Conservation (phyloP, 805 yeast genomes). For the Wickerhamomyces mucosus region DNA sequence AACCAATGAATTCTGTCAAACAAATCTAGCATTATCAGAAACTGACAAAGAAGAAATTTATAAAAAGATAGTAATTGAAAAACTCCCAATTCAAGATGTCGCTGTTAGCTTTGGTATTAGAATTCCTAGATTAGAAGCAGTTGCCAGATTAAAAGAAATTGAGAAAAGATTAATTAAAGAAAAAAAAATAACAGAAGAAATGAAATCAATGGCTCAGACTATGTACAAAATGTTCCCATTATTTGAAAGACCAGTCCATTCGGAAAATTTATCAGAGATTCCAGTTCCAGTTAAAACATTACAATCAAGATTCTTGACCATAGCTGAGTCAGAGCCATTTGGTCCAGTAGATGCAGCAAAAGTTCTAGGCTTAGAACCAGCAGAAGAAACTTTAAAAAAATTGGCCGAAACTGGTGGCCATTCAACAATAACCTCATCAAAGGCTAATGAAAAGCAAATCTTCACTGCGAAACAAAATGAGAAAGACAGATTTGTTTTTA, state of each 20-base stretch:
- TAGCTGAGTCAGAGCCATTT: constrained; percentile 91
- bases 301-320: constrained; percentile 73
- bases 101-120: constrained; percentile 75
- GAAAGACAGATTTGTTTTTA: constrained; percentile 57
- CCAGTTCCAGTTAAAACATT: constrained; percentile 81
- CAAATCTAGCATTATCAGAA: constrained; percentile 52
- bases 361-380: constrained; percentile 79
- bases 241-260: constrained; percentile 33
- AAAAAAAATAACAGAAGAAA: constrained; percentile 43
- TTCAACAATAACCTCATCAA: constrained; percentile 23
- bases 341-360: constrained; percentile 94
- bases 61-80: constrained; percentile 42
- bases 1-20: constrained; percentile 54
- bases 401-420: constrained; percentile 51
- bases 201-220: constrained; percentile 46
- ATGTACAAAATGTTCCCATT: constrained; percentile 81
- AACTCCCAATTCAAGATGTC: constrained; percentile 55
- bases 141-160: constrained; percentile 54
- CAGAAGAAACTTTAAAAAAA: constrained; percentile 63
- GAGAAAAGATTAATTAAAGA: constrained; percentile 52
- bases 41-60: constrained; percentile 53
- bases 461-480: constrained; percentile 34
- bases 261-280: constrained; percentile 87
- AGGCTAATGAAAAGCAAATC: constrained; percentile 25
- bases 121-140: constrained; percentile 84